phyloP scores from a whole-genome alignment of 768 basidiomycete species.

The Lactarius sanguifluus region DNA sequence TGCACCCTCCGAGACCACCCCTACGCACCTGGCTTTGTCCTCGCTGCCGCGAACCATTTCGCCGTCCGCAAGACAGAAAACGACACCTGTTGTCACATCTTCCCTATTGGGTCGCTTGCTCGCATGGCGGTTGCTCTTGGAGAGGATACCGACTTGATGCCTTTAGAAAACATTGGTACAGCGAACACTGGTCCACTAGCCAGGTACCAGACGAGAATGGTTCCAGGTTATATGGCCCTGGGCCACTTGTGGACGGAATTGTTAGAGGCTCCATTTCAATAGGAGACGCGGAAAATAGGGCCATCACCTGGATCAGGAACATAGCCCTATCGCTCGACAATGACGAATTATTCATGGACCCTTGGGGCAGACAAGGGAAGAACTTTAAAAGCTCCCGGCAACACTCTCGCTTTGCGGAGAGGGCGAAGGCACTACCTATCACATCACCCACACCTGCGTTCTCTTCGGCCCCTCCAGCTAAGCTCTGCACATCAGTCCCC shows the following conservation, averaged over 20 bases:
- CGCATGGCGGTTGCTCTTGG: conserved; percentile 8
- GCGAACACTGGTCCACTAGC: conserved; percentile 4
- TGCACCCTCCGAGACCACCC: neutral
- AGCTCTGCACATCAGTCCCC: neutral
- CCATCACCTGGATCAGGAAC: neutral
- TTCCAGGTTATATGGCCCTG: conserved; percentile 6
- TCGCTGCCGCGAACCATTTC: neutral
- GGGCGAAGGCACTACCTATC: neutral
- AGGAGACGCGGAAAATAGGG: neutral
- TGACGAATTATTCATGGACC: neutral
- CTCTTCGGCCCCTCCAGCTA: neutral
- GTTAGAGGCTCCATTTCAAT: neutral
- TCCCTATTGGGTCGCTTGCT: conserved; percentile 9
- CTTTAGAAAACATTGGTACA: neutral
- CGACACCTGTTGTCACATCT: conserved; percentile 3
- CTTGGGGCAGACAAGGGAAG: neutral
- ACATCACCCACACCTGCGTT: neutral
- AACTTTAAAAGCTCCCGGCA: neutral
- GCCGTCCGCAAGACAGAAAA: conserved; percentile 4
- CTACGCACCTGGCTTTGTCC: neutral
- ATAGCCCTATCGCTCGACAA: neutral
- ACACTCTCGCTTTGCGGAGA: neutral
- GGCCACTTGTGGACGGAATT: neutral
- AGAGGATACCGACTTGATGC: conserved; percentile 15
- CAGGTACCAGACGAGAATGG: neutral